Evolutionary conservation across 108 stramenopile genomes (phyloP), one percentile per base, ranked within the genome.

Genomic region (Fistulifera solaris): DNA sequence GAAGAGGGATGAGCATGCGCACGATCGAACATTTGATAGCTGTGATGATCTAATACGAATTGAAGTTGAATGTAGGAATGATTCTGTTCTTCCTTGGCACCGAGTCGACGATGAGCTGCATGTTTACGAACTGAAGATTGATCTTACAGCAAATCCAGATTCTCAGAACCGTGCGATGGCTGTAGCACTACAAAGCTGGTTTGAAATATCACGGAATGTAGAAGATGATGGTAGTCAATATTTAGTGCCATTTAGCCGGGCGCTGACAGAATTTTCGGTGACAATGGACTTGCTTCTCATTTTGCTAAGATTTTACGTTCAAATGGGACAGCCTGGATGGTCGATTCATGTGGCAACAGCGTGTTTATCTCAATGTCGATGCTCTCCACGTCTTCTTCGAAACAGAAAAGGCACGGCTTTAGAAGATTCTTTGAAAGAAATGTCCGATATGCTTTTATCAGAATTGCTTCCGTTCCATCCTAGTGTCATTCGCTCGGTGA

Each of bases 111-210:
- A 8, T 8, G 31, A 35, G 3, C 3, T 35, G 31, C 3, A 35
- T 8, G 21, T 6, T 27, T 51, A 25, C 50, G 50, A 51, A 51
- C 12, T 24, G 23, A 27, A 23, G 50, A 27, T 51, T 21, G 21
- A 28, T 21, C 2, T 7, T 51, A 27, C 50, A 51, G 18, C 26
- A 27, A 51, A 51, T 5, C 50, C 54, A 12, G 54, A 19, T 45
- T 3, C 44, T 40, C 17, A 6, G 6, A 47, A 59, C 16, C 47
- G 47, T 16, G 47, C 47, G 16, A 5, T 44, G 15, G 58, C 58
- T 18, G 47, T 59, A 17, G 47, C 47, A 7, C 19, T 59, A 44
- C 58, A 59, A n/a, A 48, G 47, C n/a, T 48, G 49, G 58, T 48
- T 16, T 19, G 58, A 59, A 27, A 59, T 59, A 45, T 56, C 55